These are phyloP conservation scores for Centrapalus pauciflorus DNA, from an alignment of 129 eudicot species.

Conservation along the genomic window DNA sequence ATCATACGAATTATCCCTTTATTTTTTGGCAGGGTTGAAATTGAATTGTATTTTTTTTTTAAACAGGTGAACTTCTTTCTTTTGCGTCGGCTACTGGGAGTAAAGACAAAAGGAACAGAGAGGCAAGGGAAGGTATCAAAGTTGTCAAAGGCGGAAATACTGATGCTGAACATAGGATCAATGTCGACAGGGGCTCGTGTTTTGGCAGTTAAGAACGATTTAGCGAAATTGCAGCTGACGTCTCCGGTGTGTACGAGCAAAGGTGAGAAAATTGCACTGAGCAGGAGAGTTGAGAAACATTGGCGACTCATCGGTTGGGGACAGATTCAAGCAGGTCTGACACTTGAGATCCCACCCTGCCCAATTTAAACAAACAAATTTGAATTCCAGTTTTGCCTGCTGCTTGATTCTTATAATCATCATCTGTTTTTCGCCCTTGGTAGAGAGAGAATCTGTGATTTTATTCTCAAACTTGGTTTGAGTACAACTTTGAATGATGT, in stretches of 20 bases:
- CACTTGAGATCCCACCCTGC: constrained; percentile 89
- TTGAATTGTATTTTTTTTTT: background rate
- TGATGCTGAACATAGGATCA: constrained; percentile 94
- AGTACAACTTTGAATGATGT: constrained; percentile 18
- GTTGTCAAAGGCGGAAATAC: constrained; percentile 74
- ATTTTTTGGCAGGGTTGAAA: background rate
- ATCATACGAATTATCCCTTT: background rate
- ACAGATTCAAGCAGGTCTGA: constrained; percentile 87
- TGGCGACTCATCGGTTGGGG: constrained; percentile 99
- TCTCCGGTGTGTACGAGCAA: constrained; percentile 97
- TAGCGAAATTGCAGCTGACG: constrained; percentile 87
- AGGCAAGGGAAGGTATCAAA: constrained; percentile 89
- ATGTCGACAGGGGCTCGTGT: constrained; percentile 99
- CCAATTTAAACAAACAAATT: constrained; percentile 46
- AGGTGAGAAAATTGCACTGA: constrained; percentile 93
- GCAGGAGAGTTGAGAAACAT: constrained; percentile 92
- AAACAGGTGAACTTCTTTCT: constrained; percentile 87
- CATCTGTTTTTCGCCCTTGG: constrained; percentile 6
- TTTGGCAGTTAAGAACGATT: constrained; percentile 78
- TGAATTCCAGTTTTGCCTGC: constrained; percentile 40
- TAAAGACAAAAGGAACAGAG: constrained; percentile 91
- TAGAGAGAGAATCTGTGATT: constrained; percentile 30
- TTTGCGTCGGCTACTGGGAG: constrained; percentile 83
- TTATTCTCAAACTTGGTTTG: background rate
- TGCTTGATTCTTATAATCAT: constrained; percentile 1